Conservation (phyloP, 192 early-diverging fungal genomes). For the Powellomyces hirtus region DNA sequence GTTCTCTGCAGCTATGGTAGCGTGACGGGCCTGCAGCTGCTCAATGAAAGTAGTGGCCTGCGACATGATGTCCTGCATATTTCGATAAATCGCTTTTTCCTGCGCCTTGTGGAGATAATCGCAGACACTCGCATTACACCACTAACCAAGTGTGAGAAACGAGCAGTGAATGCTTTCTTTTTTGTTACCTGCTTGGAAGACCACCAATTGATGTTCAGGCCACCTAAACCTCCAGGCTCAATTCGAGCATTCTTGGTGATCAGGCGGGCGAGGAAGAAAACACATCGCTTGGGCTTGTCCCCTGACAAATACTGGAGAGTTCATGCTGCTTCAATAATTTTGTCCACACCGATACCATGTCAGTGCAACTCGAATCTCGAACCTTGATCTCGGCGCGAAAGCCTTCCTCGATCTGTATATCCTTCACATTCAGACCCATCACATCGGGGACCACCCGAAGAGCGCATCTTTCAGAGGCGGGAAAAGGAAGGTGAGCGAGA, state of each 20-base stretch:
- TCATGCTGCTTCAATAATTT: background rate
- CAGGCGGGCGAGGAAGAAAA: slow-evolving; percentile 76
- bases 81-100: slow-evolving; percentile 69
- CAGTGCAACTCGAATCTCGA: too few species aligned
- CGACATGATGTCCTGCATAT: slow-evolving; percentile 81
- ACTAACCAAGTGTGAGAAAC: too few species aligned
- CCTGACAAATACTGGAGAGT: slow-evolving; percentile 72
- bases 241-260: slow-evolving; percentile 50
- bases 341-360: background rate
- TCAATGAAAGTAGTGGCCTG: slow-evolving; percentile 67
- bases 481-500: background rate
- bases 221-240: slow-evolving; percentile 57
- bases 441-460: slow-evolving; percentile 71
- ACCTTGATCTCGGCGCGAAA: slow-evolving; percentile 74
- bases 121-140: too few species aligned
- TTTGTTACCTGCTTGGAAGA: slow-evolving; percentile 45
- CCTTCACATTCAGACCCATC: slow-evolving; percentile 67
- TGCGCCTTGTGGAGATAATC: slow-evolving; percentile 43
- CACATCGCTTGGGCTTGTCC: slow-evolving; percentile 76
- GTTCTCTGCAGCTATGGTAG: background rate
- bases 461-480: slow-evolving; percentile 63
- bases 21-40: slow-evolving; percentile 35
- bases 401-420: slow-evolving; percentile 64
- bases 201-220: slow-evolving; percentile 74
- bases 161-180: too few species aligned